Conservation (phyloP, 2,329 filamentous ascomycete species). For the Neonectria neomacrospora region DNA sequence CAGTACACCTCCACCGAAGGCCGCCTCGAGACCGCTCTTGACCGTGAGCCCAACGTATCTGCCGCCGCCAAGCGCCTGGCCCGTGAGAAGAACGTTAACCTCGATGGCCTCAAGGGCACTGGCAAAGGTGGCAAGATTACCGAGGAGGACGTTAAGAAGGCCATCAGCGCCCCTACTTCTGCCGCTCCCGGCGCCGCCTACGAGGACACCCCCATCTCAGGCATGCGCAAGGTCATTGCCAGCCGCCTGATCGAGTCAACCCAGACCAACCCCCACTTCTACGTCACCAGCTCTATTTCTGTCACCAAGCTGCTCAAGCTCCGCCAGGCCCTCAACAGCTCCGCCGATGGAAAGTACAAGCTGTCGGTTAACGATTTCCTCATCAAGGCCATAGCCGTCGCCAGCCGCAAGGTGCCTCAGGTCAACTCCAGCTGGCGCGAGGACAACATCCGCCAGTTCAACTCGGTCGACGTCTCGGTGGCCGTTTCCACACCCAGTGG, state of each 20-base stretch:
- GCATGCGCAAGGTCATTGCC: constrained; percentile 99
- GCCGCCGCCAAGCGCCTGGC: constrained; percentile 84
- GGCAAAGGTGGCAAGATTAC: constrained; percentile 89
- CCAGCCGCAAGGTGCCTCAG: constrained; percentile 91
- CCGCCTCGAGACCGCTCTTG: constrained; percentile 83
- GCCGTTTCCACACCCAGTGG: constrained; percentile 93
- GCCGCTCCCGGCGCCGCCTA: constrained; percentile 73
- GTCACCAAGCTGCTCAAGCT: constrained; percentile 97
- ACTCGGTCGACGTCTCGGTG: constrained; percentile 92
- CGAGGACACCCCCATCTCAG: constrained; percentile 84
- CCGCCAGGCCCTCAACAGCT: constrained; percentile 89
- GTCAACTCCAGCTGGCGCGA: constrained; percentile 97
- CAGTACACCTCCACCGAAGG: constrained; percentile 80
- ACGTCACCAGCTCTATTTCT: constrained; percentile 89
- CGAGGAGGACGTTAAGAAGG: constrained; percentile 93
- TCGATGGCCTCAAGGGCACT: constrained; percentile 85
- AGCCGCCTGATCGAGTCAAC: constrained; percentile 87
- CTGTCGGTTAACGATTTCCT: constrained; percentile 99
- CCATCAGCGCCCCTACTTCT: constrained; percentile 66
- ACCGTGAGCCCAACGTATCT: constrained; percentile 80
- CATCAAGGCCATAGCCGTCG: constrained; percentile 92
- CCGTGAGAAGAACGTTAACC: constrained; percentile 82
- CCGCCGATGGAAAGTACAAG: constrained; percentile 94
- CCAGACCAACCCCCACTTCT: constrained; percentile 98
- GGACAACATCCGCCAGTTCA: constrained; percentile 92